phyloP scores from a whole-genome alignment of 129 eudicot genomes.

The Centrapalus pauciflorus region DNA sequence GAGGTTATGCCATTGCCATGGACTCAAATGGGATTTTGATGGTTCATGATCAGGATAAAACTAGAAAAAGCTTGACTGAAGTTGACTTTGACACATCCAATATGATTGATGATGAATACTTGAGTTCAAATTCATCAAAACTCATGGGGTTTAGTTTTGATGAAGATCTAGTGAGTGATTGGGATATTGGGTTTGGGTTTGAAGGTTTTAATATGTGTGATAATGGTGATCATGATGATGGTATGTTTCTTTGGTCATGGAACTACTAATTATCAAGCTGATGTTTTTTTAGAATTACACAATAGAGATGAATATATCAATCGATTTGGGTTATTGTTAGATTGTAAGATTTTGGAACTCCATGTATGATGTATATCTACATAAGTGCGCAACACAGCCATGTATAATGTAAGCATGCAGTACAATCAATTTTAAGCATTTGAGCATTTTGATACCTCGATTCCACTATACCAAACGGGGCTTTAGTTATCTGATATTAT shows the following conservation, averaged over 20 bases:
- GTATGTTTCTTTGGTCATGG: slow-evolving; percentile 5
- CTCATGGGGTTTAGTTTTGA: not conserved
- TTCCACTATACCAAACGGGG: no score
- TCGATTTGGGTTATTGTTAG: no score
- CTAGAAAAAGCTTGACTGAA: not conserved
- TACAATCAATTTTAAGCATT: no score
- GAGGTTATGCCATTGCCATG: not conserved
- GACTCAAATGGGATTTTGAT: not conserved
- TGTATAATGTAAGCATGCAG: no score
- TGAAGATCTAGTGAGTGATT: slow-evolving; percentile 1
- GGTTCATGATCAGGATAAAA: not conserved
- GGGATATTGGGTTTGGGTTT: slow-evolving; percentile 11
- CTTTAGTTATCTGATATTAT: no score
- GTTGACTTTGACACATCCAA: not conserved
- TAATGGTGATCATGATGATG: slow-evolving; percentile 1
- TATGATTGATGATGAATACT: not conserved
- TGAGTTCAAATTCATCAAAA: not conserved
- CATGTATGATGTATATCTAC: no score
- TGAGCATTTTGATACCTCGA: no score
- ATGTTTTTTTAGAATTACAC: no score
- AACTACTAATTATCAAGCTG: no score
- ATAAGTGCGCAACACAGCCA: no score
- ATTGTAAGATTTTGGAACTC: no score
- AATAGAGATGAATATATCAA: no score
- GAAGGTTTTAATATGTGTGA: not conserved